Evolutionary conservation across 768 basidiomycete genomes (phyloP).

Genomic region (Lactarius vividus): DNA sequence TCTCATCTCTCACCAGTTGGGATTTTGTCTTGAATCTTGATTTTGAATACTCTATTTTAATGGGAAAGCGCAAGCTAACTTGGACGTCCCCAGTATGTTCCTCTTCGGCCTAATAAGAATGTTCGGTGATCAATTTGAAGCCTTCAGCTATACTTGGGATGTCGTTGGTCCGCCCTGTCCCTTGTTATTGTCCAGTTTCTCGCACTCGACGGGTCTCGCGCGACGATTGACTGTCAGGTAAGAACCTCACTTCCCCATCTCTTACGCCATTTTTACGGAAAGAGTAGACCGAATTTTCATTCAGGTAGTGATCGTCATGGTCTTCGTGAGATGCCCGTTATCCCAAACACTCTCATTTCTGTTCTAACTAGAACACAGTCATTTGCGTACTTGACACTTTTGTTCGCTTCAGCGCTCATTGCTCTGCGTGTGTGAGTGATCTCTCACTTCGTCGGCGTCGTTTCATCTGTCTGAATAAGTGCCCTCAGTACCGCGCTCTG

Average conservation of each 20-base stretch:
- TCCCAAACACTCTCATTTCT: not conserved
- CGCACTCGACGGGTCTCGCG: not conserved
- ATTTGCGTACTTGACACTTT: slow-evolving; percentile 1
- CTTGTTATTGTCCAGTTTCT: not conserved
- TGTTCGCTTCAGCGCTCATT: slow-evolving; percentile 20
- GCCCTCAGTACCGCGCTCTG: slow-evolving; percentile 10
- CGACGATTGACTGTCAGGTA: not conserved
- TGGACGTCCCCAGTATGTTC: slow-evolving; percentile 1
- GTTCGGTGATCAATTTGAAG: not conserved
- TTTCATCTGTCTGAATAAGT: not conserved
- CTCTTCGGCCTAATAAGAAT: too few relatives aligned
- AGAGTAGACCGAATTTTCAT: not conserved
- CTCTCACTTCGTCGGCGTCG: not conserved
- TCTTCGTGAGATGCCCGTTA: not conserved
- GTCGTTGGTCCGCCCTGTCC: not conserved
- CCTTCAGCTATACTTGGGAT: slow-evolving; percentile 8
- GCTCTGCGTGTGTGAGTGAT: slow-evolving; percentile 18
- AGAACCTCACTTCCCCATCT: not conserved
- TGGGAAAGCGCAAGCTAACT: slow-evolving; percentile 1
- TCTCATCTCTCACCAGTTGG: slow-evolving; percentile 9
- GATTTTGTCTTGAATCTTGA: slow-evolving; percentile 14
- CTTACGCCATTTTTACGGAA: not conserved
- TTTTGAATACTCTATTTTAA: slow-evolving; percentile 9
- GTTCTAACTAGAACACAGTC: not conserved
- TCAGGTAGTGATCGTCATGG: not conserved